Percentiles rank a stretch among this genome's conserved stretches.
Evolutionary conservation across 495 filamentous ascomycete species (phyloP).

Genomic region (Aspergillus baeticus): DNA sequence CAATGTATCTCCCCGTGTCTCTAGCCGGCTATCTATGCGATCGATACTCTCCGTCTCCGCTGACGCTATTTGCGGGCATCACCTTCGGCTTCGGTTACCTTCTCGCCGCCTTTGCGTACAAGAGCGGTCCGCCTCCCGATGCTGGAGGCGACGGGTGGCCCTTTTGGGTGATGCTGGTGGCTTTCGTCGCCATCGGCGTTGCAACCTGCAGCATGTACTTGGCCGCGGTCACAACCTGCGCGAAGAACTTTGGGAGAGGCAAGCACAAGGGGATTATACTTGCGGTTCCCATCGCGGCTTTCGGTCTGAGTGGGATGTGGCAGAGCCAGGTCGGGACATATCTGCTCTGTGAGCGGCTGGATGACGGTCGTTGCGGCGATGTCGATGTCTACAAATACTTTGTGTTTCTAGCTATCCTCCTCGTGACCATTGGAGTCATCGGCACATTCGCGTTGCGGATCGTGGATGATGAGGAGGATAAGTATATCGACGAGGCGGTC

Average conservation of each 20-base stretch:
- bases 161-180: slow-evolving; percentile 77
- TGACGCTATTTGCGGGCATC: slow-evolving; percentile 67
- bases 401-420: slow-evolving; percentile 67
- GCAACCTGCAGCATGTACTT: slow-evolving; percentile 88
- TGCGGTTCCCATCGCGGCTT: slow-evolving; percentile 85
- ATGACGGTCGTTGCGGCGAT: slow-evolving; percentile 67
- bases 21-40: slow-evolving; percentile 91
- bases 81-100: slow-evolving; percentile 81
- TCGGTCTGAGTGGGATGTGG: slow-evolving; percentile 94
- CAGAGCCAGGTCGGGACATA: slow-evolving; percentile 83
- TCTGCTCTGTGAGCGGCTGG: slow-evolving; percentile 63
- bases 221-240: slow-evolving; percentile 83
- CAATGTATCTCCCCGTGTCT: slow-evolving; percentile 86
- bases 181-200: slow-evolving; percentile 76
- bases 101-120: slow-evolving; percentile 77
- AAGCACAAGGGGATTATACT: slow-evolving; percentile 86
- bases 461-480: slow-evolving; percentile 58
- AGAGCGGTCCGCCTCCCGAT: slow-evolving; percentile 54
- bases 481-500: slow-evolving; percentile 82
- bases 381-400: slow-evolving; percentile 88
- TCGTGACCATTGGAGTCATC: slow-evolving; percentile 67
- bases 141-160: slow-evolving; percentile 64
- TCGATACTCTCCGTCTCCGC: slow-evolving; percentile 71
- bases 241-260: slow-evolving; percentile 92
- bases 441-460: slow-evolving; percentile 72